A percentile compares a stretch with the other conserved stretches of the same genome.
phyloP scores from a whole-genome alignment of 1,284 basidiomycete species.

The Sporisorium iseilematis-ciliati region DNA sequence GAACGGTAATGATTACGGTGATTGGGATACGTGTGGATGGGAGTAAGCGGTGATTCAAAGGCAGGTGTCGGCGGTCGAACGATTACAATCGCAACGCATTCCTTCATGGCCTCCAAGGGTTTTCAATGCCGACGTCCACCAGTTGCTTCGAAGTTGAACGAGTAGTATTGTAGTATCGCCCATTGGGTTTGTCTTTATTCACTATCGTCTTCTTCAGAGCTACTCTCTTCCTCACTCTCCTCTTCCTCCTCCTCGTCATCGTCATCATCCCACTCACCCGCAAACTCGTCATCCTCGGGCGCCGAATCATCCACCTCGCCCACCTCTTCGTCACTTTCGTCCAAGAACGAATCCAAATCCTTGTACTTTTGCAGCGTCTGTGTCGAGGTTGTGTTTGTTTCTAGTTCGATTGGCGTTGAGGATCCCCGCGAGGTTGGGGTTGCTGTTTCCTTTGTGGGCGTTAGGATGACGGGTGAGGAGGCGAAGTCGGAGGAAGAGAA shows the following conservation, averaged over 20 bases:
- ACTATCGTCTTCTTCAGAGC: slow-evolving; percentile 17
- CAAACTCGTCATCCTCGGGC: slow-evolving; percentile 58
- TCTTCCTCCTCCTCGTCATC: slow-evolving; percentile 32
- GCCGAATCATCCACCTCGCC: slow-evolving; percentile 44
- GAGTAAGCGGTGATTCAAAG: not conserved
- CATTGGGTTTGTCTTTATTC: not conserved
- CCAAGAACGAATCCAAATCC: slow-evolving; percentile 64
- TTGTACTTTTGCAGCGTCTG: slow-evolving; percentile 50
- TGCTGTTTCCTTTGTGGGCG: slow-evolving; percentile 13
- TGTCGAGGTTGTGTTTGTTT: slow-evolving; percentile 12
- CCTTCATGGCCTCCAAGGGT: too few relatives aligned
- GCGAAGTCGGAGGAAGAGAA: slow-evolving; percentile 39
- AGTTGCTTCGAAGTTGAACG: not conserved
- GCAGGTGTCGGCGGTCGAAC: not conserved
- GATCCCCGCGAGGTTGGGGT: slow-evolving; percentile 17
- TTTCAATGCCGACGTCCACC: too few relatives aligned
- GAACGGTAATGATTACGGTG: not conserved
- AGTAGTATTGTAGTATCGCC: not conserved
- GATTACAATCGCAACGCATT: too few relatives aligned
- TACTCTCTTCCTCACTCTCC: slow-evolving; percentile 19
- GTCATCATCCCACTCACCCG: slow-evolving; percentile 21
- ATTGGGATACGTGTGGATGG: not conserved
- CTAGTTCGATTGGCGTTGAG: slow-evolving; percentile 41
- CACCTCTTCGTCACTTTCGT: slow-evolving; percentile 60
- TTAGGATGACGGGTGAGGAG: slow-evolving; percentile 19